Evolutionary conservation across 208 protist genomes (phyloP).

Genomic region (Acanthamoeba healyi): DNA sequence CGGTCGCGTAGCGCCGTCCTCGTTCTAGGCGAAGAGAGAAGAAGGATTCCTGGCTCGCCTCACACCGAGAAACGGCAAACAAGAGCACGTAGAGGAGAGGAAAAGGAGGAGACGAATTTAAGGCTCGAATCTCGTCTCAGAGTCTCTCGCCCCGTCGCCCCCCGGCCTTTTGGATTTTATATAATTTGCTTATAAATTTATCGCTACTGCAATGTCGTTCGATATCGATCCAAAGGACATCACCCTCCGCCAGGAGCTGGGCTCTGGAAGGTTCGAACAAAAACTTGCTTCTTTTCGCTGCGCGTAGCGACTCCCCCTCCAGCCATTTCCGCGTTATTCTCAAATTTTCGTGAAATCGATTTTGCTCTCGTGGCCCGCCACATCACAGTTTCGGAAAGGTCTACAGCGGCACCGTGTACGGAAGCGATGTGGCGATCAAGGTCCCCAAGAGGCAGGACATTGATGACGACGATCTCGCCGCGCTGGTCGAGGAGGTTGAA

Average conservation of each 20-base stretch:
- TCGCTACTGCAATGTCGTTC: constrained; percentile 29
- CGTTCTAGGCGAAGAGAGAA: not conserved
- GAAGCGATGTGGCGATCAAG: constrained; percentile 52
- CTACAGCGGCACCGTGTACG: constrained; percentile 68
- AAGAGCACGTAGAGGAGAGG: not conserved
- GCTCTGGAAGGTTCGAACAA: constrained; percentile 5
- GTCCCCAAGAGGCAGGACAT: constrained; percentile 64
- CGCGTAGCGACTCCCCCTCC: too few relatives aligned
- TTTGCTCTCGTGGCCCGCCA: not conserved
- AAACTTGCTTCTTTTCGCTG: too few relatives aligned
- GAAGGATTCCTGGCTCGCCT: too few relatives aligned
- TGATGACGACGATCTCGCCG: constrained; percentile 32
- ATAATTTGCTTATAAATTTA: not conserved
- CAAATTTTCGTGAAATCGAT: not conserved
- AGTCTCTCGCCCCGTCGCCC: too few relatives aligned
- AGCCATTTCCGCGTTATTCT: not conserved
- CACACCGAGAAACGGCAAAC: too few relatives aligned
- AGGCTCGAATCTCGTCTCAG: not conserved
- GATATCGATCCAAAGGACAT: constrained; percentile 65
- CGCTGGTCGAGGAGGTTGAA: constrained; percentile 37
- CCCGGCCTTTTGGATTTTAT: not conserved
- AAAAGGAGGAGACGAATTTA: not conserved
- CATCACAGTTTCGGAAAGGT: constrained; percentile 54
- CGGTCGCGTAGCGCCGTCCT: not conserved
- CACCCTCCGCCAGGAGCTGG: constrained; percentile 3